Evolutionary conservation across 805 yeast species (phyloP).

Genomic region (Wickerhamomyces tratensis): DNA sequence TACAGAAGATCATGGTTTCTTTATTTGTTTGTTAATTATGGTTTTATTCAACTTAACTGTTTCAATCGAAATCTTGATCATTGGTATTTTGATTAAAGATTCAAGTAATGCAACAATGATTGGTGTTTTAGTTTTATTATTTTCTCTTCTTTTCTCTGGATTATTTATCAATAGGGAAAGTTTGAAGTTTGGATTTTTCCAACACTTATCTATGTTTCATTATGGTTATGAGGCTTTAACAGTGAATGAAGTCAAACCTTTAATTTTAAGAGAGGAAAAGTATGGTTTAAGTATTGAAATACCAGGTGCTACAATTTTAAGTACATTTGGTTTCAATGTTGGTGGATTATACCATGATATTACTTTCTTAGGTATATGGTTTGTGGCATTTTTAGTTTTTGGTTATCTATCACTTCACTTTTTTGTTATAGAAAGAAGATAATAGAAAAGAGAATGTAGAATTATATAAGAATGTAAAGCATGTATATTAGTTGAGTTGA

Average conservation of each 20-base stretch:
- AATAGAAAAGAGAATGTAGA: not conserved
- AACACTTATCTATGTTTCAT: slow-evolving; percentile 84
- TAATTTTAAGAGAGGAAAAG: slow-evolving; percentile 78
- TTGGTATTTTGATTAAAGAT: slow-evolving; percentile 82
- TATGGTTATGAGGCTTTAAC: slow-evolving; percentile 91
- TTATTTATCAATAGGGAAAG: slow-evolving; percentile 77
- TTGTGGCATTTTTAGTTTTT: slow-evolving; percentile 43
- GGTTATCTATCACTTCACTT: slow-evolving; percentile 73
- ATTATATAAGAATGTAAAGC: too few species aligned
- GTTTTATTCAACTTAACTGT: slow-evolving; percentile 82
- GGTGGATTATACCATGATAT: slow-evolving; percentile 66
- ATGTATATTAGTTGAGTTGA: too few species aligned
- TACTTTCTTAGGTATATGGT: slow-evolving; percentile 46
- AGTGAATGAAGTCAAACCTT: slow-evolving; percentile 85
- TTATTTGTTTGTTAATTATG: slow-evolving; percentile 58
- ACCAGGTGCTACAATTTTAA: slow-evolving; percentile 94
- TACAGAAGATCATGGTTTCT: slow-evolving; percentile 64
- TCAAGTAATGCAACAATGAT: slow-evolving; percentile 87
- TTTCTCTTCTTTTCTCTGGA: slow-evolving; percentile 88
- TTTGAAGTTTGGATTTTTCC: slow-evolving; percentile 57
- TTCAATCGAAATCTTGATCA: slow-evolving; percentile 73
- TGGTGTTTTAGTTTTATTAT: slow-evolving; percentile 75
- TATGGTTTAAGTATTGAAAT: slow-evolving; percentile 91
- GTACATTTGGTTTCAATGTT: slow-evolving; percentile 90
- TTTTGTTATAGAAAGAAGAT: slow-evolving; percentile 62